phyloP scores from a whole-genome alignment of 257 asterid species.

The Lycium barbarum region DNA sequence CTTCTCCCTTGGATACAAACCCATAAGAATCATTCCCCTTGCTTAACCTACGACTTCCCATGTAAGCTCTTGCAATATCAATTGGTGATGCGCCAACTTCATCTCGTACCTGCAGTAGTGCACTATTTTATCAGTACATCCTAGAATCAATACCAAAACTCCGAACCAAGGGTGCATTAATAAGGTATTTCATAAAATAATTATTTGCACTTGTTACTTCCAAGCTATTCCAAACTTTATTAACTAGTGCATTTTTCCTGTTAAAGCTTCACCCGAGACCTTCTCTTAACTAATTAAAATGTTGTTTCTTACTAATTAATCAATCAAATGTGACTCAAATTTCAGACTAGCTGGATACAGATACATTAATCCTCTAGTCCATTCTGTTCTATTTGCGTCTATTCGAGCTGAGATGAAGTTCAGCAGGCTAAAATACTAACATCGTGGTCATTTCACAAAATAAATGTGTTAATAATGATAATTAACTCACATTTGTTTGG shows the following conservation, averaged over 20 bases:
- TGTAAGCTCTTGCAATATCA: constrained; percentile 92
- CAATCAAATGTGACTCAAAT: background rate
- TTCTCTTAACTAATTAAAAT: constrained; percentile 21
- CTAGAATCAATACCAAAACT: constrained; percentile 7
- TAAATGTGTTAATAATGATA: background rate
- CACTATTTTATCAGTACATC: constrained; percentile 1
- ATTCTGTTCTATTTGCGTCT: background rate
- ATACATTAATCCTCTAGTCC: constrained; percentile 11
- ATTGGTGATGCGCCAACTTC: constrained; percentile 82
- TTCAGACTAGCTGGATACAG: constrained; percentile 20
- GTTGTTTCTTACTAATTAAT: constrained; percentile 3
- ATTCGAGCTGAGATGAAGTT: background rate
- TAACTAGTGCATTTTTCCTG: constrained; percentile 1
- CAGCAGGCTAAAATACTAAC: background rate
- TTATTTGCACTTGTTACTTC: constrained; percentile 17
- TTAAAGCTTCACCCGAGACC: constrained; percentile 16
- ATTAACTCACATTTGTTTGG: constrained; percentile 55
- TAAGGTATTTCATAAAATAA: background rate
- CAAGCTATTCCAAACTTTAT: constrained; percentile 8
- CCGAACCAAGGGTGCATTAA: background rate
- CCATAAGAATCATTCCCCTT: constrained; percentile 49
- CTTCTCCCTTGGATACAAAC: constrained; percentile 45
- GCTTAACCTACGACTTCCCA: constrained; percentile 74
- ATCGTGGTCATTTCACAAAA: background rate
- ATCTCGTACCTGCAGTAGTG: constrained; percentile 60